Evolutionary conservation across 768 basidiomycete species (phyloP).

Genomic region (Pleurotus cornucopiae): DNA sequence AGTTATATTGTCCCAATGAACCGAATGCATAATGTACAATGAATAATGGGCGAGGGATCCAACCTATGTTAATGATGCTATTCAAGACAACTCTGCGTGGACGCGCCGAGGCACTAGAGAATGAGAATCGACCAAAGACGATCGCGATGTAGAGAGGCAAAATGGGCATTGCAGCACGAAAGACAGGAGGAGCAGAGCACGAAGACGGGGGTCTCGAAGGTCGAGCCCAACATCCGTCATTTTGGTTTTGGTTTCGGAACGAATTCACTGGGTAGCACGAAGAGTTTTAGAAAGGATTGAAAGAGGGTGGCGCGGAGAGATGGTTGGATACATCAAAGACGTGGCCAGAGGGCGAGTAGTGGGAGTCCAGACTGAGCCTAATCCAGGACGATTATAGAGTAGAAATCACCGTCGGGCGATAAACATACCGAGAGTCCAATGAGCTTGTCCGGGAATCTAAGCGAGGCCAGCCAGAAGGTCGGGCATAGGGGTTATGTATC

Average conservation of each 20-base stretch:
- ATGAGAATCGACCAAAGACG: neutral
- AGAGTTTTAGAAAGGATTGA: neutral
- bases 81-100: neutral
- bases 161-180: neutral
- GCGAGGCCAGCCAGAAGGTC: neutral
- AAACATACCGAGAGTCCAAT: neutral
- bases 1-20: neutral
- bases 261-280: neutral
- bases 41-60: neutral
- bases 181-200: neutral
- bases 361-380: neutral
- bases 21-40: constrained; percentile 2
- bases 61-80: neutral
- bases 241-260: neutral
- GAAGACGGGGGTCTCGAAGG: neutral
- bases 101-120: neutral
- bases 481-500: neutral
- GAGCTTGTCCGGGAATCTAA: constrained; percentile 2
- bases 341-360: neutral
- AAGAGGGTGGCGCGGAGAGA: neutral
- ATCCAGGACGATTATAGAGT: neutral
- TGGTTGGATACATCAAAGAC: neutral
- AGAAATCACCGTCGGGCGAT: neutral
- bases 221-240: neutral
- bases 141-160: neutral